A percentile compares a stretch with the other conserved stretches of the same genome.
phyloP scores from a whole-genome alignment of 352 stramenopile species.

The Phytophthora kernoviae region DNA sequence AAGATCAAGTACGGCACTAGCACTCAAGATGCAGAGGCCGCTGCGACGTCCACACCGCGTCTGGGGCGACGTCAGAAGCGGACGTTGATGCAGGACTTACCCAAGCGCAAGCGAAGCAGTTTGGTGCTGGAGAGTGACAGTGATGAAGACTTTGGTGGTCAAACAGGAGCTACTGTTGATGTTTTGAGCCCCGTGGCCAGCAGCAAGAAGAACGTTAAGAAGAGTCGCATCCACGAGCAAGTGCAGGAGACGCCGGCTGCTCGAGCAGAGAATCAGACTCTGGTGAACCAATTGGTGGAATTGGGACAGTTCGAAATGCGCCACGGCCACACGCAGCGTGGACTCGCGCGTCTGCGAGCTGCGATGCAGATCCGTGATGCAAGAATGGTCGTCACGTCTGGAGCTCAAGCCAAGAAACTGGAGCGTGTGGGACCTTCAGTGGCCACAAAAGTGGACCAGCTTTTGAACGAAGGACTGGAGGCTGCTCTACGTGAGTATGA shows the following conservation, averaged over 20 bases:
- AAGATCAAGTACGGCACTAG: constrained; percentile 29
- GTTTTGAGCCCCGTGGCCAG: constrained; percentile 31
- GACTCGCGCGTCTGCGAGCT: constrained; percentile 58
- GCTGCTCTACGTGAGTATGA: constrained; percentile 60
- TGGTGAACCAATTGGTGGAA: constrained; percentile 64
- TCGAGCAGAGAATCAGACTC: constrained; percentile 52
- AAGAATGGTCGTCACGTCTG: constrained; percentile 53
- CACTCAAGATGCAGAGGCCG: constrained; percentile 3
- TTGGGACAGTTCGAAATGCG: constrained; percentile 64
- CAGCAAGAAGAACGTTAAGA: constrained; percentile 41
- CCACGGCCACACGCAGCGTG: constrained; percentile 52
- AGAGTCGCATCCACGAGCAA: constrained; percentile 45
- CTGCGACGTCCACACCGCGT: constrained; percentile 4
- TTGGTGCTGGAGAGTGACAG: constrained; percentile 10
- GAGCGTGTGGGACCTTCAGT: constrained; percentile 50
- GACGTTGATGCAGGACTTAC: constrained; percentile 26
- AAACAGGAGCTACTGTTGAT: background rate
- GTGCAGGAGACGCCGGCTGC: constrained; percentile 41
- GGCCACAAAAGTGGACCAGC: constrained; percentile 63
- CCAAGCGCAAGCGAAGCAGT: constrained; percentile 27
- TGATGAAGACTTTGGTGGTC: background rate
- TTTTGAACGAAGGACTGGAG: constrained; percentile 56
- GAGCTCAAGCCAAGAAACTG: constrained; percentile 56
- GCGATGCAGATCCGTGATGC: constrained; percentile 58
- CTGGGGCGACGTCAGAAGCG: constrained; percentile 16